Conservation (phyloP, 2,329 filamentous ascomycete species). For the Colletotrichum australisinense region DNA sequence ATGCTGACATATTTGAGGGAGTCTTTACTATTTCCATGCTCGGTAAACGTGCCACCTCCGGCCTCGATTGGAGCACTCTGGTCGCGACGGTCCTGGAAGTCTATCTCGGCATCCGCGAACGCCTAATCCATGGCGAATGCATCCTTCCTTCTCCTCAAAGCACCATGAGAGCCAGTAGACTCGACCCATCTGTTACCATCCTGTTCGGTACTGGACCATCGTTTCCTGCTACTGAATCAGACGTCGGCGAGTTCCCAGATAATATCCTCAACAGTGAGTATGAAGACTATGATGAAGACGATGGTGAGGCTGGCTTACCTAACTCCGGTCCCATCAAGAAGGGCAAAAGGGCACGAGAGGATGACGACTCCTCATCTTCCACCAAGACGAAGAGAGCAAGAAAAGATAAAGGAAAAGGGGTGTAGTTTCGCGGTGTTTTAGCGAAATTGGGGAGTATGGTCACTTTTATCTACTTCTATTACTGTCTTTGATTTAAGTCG, state of each 20-base stretch:
- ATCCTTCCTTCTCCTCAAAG: background rate
- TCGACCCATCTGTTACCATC: background rate
- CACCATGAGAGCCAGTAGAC: background rate
- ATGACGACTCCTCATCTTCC: background rate
- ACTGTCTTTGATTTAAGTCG: no score
- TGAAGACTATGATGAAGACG: background rate
- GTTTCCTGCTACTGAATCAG: background rate
- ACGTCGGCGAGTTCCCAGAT: background rate
- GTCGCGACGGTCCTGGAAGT: background rate
- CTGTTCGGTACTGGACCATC: background rate
- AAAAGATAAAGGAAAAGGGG: background rate
- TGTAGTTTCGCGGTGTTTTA: background rate
- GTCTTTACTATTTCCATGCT: background rate
- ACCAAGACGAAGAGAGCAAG: background rate
- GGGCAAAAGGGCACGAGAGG: no score
- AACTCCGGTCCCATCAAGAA: no score
- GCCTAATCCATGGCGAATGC: background rate
- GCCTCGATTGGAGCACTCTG: background rate
- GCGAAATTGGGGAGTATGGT: no score
- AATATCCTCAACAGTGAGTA: background rate
- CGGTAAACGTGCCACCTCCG: background rate
- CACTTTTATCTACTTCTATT: no score
- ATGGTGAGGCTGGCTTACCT: background rate
- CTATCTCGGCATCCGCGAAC: background rate
- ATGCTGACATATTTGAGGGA: background rate